These are phyloP conservation scores for Cyclotella sp. DNA, from an alignment of 108 stramenopile species.

Conservation along the genomic window DNA sequence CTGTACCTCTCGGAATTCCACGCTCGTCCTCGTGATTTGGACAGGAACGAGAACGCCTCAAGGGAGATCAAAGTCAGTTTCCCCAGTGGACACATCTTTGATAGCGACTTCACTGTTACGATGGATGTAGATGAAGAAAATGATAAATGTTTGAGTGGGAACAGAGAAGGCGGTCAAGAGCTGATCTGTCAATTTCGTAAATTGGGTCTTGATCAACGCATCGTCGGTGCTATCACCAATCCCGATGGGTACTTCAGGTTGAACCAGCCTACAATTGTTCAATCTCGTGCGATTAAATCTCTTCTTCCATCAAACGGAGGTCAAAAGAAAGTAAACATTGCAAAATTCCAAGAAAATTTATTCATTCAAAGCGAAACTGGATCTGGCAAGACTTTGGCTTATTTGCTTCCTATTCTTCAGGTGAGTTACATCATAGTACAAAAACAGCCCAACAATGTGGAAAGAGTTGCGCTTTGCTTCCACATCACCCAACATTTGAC, in stretches of 20 bases:
- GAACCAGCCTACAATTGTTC: constrained; percentile 74
- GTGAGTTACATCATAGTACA: not conserved
- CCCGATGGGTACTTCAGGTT: constrained; percentile 48
- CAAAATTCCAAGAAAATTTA: constrained; percentile 57
- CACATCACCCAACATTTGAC: not conserved
- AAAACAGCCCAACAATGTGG: not conserved
- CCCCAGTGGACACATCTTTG: constrained; percentile 46
- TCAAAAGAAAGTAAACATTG: not conserved
- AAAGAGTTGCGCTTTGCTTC: not conserved
- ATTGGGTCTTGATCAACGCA: constrained; percentile 58
- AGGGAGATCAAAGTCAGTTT: constrained; percentile 43
- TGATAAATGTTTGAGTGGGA: constrained; percentile 15
- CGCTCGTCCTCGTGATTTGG: constrained; percentile 85
- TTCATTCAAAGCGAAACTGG: constrained; percentile 94
- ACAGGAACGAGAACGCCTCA: constrained; percentile 62
- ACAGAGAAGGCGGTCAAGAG: not conserved
- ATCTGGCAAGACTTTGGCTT: constrained; percentile 66
- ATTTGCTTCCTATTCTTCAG: constrained; percentile 40
- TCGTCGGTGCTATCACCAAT: constrained; percentile 56
- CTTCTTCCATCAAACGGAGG: constrained; percentile 39
- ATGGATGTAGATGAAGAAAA: constrained; percentile 34
- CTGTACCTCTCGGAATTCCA: constrained; percentile 84
- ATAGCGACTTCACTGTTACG: constrained; percentile 26
- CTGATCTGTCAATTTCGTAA: constrained; percentile 41
- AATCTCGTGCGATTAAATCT: constrained; percentile 53